phyloP scores from a whole-genome alignment of 164 flowering plant genomes.

The Vitis rupestris region DNA sequence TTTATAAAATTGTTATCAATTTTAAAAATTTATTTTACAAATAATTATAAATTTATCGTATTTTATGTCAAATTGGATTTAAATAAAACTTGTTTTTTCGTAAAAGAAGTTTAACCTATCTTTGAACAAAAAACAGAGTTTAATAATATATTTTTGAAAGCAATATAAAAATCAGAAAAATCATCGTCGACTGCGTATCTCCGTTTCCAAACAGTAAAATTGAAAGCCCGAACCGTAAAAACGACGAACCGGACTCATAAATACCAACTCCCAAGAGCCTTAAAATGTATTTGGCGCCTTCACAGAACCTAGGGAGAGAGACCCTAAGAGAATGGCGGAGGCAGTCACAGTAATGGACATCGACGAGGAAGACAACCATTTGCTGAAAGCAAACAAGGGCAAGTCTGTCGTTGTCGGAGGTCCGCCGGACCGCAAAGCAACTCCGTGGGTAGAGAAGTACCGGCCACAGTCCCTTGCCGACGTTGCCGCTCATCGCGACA shows the following conservation, averaged over 20 bases:
- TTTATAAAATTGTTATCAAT: no score
- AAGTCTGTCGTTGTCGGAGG: conserved; percentile 34
- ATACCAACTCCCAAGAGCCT: no score
- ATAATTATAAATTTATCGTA: no score
- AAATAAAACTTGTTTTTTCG: no score
- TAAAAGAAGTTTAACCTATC: no score
- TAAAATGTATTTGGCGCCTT: conserved; percentile 7
- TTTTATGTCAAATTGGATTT: no score
- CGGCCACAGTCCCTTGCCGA: conserved; percentile 97
- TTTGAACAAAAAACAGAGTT: no score
- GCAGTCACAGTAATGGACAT: conserved; percentile 55
- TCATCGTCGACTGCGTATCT: no score
- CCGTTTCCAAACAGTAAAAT: background rate
- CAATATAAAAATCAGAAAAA: no score
- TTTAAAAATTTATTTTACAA: no score
- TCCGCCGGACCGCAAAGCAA: conserved; percentile 36
- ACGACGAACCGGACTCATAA: no score
- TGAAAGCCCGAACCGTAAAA: background rate
- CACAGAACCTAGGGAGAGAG: background rate
- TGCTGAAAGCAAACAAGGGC: conserved; percentile 47
- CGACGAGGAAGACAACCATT: conserved; percentile 35
- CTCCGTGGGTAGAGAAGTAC: conserved; percentile 97
- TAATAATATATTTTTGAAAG: no score
- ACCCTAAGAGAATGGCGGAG: conserved; percentile 31
- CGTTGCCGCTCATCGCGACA: conserved; percentile 98